phyloP scores from a whole-genome alignment of 129 eudicot genomes.

The Apium graveolens region DNA sequence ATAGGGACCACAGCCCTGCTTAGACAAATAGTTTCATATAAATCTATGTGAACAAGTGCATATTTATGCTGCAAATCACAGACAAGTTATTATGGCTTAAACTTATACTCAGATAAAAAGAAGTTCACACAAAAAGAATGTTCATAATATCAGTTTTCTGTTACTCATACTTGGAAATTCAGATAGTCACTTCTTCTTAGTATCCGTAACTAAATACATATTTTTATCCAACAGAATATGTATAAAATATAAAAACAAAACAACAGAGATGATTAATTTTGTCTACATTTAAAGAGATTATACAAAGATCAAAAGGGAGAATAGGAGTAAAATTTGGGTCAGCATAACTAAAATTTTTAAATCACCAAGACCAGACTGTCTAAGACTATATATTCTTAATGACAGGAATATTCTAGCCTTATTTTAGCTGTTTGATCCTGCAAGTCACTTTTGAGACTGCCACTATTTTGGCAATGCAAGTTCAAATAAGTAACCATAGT shows the following conservation, averaged over 20 bases:
- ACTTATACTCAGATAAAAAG: too few relatives aligned
- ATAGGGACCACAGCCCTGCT: conserved; percentile 98
- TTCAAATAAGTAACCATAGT: neutral
- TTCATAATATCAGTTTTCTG: too few relatives aligned
- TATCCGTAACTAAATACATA: too few relatives aligned
- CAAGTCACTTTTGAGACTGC: neutral
- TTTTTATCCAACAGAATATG: too few relatives aligned
- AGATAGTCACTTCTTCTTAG: too few relatives aligned
- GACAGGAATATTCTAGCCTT: neutral
- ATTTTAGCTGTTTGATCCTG: neutral
- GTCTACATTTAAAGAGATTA: too few relatives aligned
- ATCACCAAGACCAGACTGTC: neutral
- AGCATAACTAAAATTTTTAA: too few relatives aligned
- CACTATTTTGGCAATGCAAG: neutral
- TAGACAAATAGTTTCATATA: conserved; percentile 37
- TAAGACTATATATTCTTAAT: neutral
- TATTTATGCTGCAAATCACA: conserved; percentile 11
- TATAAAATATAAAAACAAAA: too few relatives aligned
- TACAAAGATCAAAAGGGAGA: too few relatives aligned
- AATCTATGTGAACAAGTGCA: conserved; percentile 30
- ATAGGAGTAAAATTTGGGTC: too few relatives aligned
- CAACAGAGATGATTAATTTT: too few relatives aligned
- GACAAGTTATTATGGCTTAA: conserved; percentile 1
- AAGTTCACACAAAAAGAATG: conserved; percentile 6
- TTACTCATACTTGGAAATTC: too few relatives aligned